Conservation (phyloP, 768 basidiomycete genomes). For the Lactifluus echinatus region DNA sequence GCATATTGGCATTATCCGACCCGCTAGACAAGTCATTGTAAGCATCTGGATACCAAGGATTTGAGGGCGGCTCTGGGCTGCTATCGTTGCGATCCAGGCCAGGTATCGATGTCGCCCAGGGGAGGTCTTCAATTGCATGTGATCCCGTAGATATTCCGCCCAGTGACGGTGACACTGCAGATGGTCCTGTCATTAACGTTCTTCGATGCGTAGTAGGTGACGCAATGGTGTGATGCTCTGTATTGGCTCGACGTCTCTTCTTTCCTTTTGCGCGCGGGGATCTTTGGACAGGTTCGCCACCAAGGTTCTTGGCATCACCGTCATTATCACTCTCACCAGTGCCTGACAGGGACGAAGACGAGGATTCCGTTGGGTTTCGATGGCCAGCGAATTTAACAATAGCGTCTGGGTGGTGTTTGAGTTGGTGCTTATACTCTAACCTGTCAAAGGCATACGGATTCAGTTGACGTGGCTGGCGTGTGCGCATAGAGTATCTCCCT, state of each 20-base stretch:
- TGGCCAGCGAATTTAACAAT: constrained; percentile 45
- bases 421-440: constrained; percentile 39
- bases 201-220: neutral
- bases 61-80: neutral
- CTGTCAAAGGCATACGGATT: constrained; percentile 56
- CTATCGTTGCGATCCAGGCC: neutral
- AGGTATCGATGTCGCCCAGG: neutral
- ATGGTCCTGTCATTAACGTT: neutral
- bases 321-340: neutral
- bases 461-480: constrained; percentile 45
- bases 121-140: too few species aligned
- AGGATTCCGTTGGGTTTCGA: constrained; percentile 18
- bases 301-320: neutral
- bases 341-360: constrained; percentile 1
- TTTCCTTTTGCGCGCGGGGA: neutral
- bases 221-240: neutral
- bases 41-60: constrained; percentile 6
- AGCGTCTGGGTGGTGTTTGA: constrained; percentile 55
- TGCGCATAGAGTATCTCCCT: constrained; percentile 45
- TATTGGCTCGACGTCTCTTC: neutral
- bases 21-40: constrained; percentile 6
- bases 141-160: neutral
- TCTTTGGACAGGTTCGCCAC: neutral
- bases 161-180: neutral
- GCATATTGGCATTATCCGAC: neutral